A percentile compares a stretch with the other conserved stretches of the same genome.
These are phyloP conservation scores for Sherardia arvensis DNA, from an alignment of 257 asterid species.

Conservation along the genomic window DNA sequence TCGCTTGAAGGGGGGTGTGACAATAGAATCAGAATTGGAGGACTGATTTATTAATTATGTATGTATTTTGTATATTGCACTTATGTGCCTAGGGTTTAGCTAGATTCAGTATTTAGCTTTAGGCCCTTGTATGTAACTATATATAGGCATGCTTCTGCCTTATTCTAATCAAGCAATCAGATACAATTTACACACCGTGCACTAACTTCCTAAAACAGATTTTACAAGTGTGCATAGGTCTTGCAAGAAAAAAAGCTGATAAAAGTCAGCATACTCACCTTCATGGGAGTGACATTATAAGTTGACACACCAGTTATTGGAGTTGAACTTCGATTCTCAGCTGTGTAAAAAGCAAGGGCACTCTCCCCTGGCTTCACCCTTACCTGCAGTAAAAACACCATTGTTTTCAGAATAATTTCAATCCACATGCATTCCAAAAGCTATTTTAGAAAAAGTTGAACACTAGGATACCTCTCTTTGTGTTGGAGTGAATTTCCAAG, in stretches of 20 bases:
- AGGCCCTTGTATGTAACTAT: too few relatives aligned
- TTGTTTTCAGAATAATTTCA: background rate
- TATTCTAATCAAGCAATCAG: too few relatives aligned
- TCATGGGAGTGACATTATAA: constrained; percentile 94
- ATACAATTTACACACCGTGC: too few relatives aligned
- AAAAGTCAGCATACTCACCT: constrained; percentile 32
- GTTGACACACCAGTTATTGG: constrained; percentile 86
- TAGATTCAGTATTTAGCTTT: too few relatives aligned
- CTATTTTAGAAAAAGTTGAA: constrained; percentile 14
- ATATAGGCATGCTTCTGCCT: too few relatives aligned
- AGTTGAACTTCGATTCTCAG: constrained; percentile 76
- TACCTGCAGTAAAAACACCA: constrained; percentile 37
- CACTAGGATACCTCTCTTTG: constrained; percentile 81
- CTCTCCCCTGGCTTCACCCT: constrained; percentile 97
- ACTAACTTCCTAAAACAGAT: background rate
- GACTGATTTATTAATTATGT: too few relatives aligned
- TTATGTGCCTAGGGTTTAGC: too few relatives aligned
- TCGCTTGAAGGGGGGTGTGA: too few relatives aligned
- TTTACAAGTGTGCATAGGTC: too few relatives aligned
- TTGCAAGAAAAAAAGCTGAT: background rate
- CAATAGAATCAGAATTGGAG: too few relatives aligned
- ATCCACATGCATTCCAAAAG: background rate
- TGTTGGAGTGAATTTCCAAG: constrained; percentile 86
- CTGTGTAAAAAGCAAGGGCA: constrained; percentile 96
- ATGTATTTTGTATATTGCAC: too few relatives aligned